Percentiles rank a stretch among this genome's conserved stretches.
These are phyloP conservation scores for Beauveria asiatica DNA, from an alignment of 2,329 filamentous ascomycete species.

Conservation along the genomic window DNA sequence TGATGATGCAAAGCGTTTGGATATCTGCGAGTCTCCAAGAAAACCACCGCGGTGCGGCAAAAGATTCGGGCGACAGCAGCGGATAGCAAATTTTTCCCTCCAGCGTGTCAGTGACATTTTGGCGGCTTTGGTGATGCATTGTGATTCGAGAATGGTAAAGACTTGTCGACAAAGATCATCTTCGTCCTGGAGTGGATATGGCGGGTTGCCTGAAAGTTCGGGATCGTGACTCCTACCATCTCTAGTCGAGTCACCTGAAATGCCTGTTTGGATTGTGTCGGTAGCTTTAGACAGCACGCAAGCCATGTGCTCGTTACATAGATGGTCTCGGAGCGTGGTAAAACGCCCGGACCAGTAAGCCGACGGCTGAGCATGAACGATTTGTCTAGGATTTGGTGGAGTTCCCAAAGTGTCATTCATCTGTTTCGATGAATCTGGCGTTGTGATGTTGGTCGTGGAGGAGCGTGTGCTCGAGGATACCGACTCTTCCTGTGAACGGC, in stretches of 20 bases:
- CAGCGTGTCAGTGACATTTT: constrained; percentile 38
- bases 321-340: constrained; percentile 44
- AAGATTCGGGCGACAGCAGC: constrained; percentile 26
- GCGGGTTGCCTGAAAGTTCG: neutral
- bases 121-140: constrained; percentile 41
- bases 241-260: neutral
- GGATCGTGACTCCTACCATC: neutral
- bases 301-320: constrained; percentile 18
- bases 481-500: constrained; percentile 15
- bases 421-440: neutral
- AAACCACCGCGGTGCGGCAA: constrained; percentile 31
- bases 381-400: constrained; percentile 13
- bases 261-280: neutral
- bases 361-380: constrained; percentile 36
- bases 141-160: constrained; percentile 36
- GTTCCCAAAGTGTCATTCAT: neutral
- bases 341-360: constrained; percentile 58
- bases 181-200: constrained; percentile 23
- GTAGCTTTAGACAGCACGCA: neutral
- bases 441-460: constrained; percentile 7
- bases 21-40: constrained; percentile 21
- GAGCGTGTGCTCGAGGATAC: constrained; percentile 16
- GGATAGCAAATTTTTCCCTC: constrained; percentile 41
- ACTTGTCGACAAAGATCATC: constrained; percentile 35
- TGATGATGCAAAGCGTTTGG: constrained; percentile 20